Evolutionary conservation across 352 stramenopile species (phyloP), one percentile per base, ranked within the genome.

Genomic region (Achlya hypogyna): DNA sequence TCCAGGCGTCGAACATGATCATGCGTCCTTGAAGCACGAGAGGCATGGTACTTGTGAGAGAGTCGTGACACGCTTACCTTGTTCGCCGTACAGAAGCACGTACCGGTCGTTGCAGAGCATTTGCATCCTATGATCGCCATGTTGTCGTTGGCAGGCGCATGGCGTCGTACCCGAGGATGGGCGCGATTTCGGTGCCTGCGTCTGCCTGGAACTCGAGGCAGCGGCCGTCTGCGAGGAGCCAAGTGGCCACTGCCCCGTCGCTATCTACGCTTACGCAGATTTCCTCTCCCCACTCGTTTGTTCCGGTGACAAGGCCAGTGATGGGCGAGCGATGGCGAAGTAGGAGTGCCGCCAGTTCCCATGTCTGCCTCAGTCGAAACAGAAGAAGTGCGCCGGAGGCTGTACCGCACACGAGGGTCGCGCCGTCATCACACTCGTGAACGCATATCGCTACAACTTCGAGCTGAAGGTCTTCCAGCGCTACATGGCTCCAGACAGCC

Each of bases 1-100:
- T 66, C 59, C 59, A 66, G 2, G 42, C 38, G 47, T 66, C 59
- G 12, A 66, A 8, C 59, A 66, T 18, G 10, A 66, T 8, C 59
- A 66, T 66, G 29, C 59, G 59, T 10, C 59, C 59, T 66, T 38
- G 23, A 8, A 25, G 29, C 45, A 45, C 8, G 31, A 42, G 28
- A 10, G 2, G 16, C 5, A 23, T 66, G 2, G 49, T 20, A 5
- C 5, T 3, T 29, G 16, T 27, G 29, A 9, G n/a, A 8, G n/a
- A 52, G 22, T 3, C 2, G 25, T 12, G 23, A 45, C 16, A 62
- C 23, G 0, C 25, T 16, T 54, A 66, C 59, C 59, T 66, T 66
- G 59, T 23, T 53, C 47, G 10, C 59, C 47, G 22, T 58, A 66
- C 2, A 54, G 10, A 22, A 66, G 59, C 16, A 32, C 35, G 38